Evolutionary conservation across 2,329 filamentous ascomycete species (phyloP).

Genomic region (Shiraia bambusicola): DNA sequence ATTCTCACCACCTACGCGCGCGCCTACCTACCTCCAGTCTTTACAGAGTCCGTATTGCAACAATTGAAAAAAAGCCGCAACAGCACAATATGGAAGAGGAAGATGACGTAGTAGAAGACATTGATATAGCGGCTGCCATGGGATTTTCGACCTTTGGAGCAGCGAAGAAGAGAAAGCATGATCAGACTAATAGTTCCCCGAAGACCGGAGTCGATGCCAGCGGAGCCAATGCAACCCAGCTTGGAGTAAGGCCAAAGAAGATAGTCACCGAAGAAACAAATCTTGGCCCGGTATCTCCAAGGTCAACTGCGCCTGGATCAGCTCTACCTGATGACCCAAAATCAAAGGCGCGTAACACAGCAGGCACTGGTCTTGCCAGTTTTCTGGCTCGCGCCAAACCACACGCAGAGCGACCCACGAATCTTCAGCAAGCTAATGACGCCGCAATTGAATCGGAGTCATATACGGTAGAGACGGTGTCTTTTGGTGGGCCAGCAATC

Average conservation of each 20-base stretch:
- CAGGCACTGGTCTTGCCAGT: constrained; percentile 29
- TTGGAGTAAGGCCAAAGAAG: constrained; percentile 42
- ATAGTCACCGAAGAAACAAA: constrained; percentile 3
- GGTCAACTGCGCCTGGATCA: constrained; percentile 2
- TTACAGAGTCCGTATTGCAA: too few species aligned
- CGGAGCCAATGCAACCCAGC: constrained; percentile 37
- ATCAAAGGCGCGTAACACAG: constrained; percentile 16
- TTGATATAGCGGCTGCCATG: constrained; percentile 66
- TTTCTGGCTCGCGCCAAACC: constrained; percentile 35
- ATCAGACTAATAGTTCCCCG: constrained; percentile 59
- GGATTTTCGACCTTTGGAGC: constrained; percentile 73
- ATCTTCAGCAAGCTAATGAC: neutral
- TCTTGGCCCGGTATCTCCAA: neutral
- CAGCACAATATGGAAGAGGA: constrained; percentile 44
- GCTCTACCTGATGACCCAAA: neutral
- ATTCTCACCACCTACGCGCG: too few species aligned
- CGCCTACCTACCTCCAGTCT: too few species aligned
- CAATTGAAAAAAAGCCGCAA: too few species aligned
- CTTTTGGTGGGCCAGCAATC: constrained; percentile 34
- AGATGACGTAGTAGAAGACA: constrained; percentile 53
- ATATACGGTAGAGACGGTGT: constrained; percentile 18
- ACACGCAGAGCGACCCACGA: constrained; percentile 22
- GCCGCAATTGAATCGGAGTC: constrained; percentile 2
- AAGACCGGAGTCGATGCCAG: constrained; percentile 36
- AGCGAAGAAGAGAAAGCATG: constrained; percentile 68